A percentile compares a stretch with the other conserved stretches of the same genome.
Conservation (phyloP, 331 rosid genomes). For the Quercus phellos region DNA sequence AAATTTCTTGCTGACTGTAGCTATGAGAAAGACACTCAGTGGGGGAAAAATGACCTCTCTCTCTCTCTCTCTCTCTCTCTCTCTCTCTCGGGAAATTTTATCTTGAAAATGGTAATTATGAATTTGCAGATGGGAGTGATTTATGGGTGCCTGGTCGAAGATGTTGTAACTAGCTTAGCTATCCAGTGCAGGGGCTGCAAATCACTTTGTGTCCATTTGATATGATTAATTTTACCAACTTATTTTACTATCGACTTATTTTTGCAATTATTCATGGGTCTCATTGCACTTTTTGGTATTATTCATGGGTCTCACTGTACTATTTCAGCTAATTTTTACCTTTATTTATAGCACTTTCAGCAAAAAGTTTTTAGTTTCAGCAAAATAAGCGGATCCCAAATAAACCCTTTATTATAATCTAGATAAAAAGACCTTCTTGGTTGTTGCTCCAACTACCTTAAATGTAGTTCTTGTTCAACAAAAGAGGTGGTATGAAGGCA, state of each 20-base stretch:
- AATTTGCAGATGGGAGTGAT: constrained; percentile 54
- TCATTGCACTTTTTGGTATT: no score
- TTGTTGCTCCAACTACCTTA: constrained; percentile 53
- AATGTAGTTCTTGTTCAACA: constrained; percentile 43
- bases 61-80: neutral
- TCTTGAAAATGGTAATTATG: neutral
- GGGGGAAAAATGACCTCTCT: constrained; percentile 58
- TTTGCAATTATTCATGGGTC: no score
- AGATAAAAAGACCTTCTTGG: constrained; percentile 43
- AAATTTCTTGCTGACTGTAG: constrained; percentile 43
- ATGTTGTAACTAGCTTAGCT: constrained; percentile 46
- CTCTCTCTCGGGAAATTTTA: neutral
- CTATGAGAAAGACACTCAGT: constrained; percentile 49
- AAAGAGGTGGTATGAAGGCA: constrained; percentile 63
- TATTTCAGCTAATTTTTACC: no score
- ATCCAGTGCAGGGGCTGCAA: constrained; percentile 66
- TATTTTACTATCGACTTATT: no score
- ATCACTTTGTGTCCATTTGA: constrained; percentile 18
- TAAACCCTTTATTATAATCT: constrained; percentile 40
- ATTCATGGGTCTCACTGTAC: no score
- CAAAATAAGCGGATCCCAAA: no score
- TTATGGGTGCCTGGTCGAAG: constrained; percentile 64
- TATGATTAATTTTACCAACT: no score
- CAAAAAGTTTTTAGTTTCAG: no score
- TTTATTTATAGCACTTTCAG: no score